phyloP scores from a whole-genome alignment of 257 asterid species.

The Solanum rostratum region DNA sequence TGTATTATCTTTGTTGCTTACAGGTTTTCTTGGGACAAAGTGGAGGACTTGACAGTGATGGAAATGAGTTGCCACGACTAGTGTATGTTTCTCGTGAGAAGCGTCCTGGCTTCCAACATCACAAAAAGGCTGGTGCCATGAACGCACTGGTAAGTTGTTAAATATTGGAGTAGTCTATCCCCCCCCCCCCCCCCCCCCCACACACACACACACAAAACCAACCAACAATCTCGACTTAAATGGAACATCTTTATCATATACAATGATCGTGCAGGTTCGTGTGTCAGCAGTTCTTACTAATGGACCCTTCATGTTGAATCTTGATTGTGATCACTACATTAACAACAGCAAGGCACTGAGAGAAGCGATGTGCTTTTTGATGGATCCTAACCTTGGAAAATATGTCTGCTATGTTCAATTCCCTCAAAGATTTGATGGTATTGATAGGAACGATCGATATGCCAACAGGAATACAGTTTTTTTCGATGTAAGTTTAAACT shows the following conservation, averaged over 20 bases:
- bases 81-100: conserved; percentile 99
- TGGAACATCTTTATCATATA: conserved; percentile 5
- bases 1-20: conserved; percentile 5
- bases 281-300: conserved; percentile 97
- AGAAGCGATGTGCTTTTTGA: conserved; percentile 91
- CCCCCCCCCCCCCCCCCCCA: no score
- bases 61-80: conserved; percentile 85
- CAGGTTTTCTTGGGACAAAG: conserved; percentile 98
- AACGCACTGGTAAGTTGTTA: conserved; percentile 77
- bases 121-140: conserved; percentile 99
- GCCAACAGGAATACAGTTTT: conserved; percentile 95
- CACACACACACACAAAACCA: no score
- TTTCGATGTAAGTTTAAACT: conserved; percentile 68
- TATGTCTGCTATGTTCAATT: conserved; percentile 94
- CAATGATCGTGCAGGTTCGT: conserved; percentile 57
- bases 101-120: conserved; percentile 97
- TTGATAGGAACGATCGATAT: conserved; percentile 86
- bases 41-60: conserved; percentile 95
- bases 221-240: background rate
- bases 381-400: conserved; percentile 98
- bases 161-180: background rate
- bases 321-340: conserved; percentile 96
- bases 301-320: conserved; percentile 97
- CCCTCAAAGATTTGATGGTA: conserved; percentile 97
- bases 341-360: conserved; percentile 98